A percentile compares a stretch with the other conserved stretches of the same genome.
Conservation (phyloP, 805 yeast species). For the Cyberlindnera mrakii region DNA sequence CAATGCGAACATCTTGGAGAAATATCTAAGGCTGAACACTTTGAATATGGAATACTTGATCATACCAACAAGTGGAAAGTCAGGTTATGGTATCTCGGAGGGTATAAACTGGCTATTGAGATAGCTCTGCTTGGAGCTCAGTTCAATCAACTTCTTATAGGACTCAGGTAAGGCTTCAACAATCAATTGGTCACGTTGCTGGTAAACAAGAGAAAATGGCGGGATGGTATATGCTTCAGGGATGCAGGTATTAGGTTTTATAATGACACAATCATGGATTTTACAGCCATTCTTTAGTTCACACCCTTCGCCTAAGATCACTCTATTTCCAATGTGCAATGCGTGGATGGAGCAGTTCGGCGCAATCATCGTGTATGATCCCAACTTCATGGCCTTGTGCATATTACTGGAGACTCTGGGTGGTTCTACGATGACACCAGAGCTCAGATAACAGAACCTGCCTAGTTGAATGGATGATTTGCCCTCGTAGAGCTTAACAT, state of each 20-base stretch:
- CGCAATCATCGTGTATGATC: constrained; percentile 42
- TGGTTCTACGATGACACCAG: constrained; percentile 27
- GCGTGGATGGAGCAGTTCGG: constrained; percentile 27
- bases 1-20: constrained; percentile 10
- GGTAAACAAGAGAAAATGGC: constrained; percentile 40
- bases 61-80: constrained; percentile 13
- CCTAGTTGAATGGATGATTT: constrained; percentile 37
- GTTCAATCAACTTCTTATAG: constrained; percentile 25
- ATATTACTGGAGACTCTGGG: constrained; percentile 13
- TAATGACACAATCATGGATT: constrained; percentile 46
- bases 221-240: constrained; percentile 43
- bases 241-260: constrained; percentile 34
- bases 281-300: constrained; percentile 30
- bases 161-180: constrained; percentile 20
- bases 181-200: background rate
- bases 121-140: constrained; percentile 14
- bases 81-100: constrained; percentile 21
- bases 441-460: constrained; percentile 36
- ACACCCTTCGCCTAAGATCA: constrained; percentile 38
- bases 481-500: constrained; percentile 22
- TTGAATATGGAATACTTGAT: constrained; percentile 12
- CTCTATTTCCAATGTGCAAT: constrained; percentile 43
- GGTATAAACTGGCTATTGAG: constrained; percentile 24
- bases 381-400: constrained; percentile 33
- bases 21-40: constrained; percentile 5